Evolutionary conservation across 352 stramenopile genomes (phyloP).

Genomic region (Globisporangium emineosum): DNA sequence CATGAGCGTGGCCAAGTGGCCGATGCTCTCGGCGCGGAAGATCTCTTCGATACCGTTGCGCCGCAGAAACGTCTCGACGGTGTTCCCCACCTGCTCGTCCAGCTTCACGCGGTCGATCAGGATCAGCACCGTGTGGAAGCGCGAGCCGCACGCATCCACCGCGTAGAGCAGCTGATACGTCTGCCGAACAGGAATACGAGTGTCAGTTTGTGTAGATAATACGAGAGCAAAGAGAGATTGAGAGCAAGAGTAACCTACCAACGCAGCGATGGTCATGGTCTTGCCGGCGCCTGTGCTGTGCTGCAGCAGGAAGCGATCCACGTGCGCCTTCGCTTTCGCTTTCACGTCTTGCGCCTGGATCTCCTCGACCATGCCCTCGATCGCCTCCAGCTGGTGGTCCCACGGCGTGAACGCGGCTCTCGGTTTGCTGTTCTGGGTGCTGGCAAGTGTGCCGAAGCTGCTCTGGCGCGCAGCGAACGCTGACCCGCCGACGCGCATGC

Average conservation of each 20-base stretch:
- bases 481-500: constrained; percentile 54
- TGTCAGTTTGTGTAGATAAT: not conserved
- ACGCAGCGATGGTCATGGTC: constrained; percentile 70
- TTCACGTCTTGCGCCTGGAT: constrained; percentile 29
- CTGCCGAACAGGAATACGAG: constrained; percentile 12
- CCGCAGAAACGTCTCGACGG: constrained; percentile 62
- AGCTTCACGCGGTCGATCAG: constrained; percentile 82
- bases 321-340: constrained; percentile 12
- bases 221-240: not conserved
- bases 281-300: constrained; percentile 84
- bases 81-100: constrained; percentile 74
- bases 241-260: constrained; percentile 23
- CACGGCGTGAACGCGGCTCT: constrained; percentile 47
- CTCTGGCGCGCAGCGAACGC: constrained; percentile 14
- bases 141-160: constrained; percentile 30
- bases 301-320: constrained; percentile 62
- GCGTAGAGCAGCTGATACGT: constrained; percentile 66
- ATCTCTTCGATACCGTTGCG: constrained; percentile 73
- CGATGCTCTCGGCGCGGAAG: constrained; percentile 70
- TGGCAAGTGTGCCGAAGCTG: constrained; percentile 9
- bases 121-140: constrained; percentile 78
- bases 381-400: constrained; percentile 57
- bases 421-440: constrained; percentile 2
- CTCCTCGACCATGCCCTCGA: constrained; percentile 46
- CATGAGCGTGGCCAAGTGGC: constrained; percentile 61